Evolutionary conservation across 192 early-diverging fungal genomes (phyloP), one percentile per base, ranked within the genome.

Genomic region (Backusella australiensis): DNA sequence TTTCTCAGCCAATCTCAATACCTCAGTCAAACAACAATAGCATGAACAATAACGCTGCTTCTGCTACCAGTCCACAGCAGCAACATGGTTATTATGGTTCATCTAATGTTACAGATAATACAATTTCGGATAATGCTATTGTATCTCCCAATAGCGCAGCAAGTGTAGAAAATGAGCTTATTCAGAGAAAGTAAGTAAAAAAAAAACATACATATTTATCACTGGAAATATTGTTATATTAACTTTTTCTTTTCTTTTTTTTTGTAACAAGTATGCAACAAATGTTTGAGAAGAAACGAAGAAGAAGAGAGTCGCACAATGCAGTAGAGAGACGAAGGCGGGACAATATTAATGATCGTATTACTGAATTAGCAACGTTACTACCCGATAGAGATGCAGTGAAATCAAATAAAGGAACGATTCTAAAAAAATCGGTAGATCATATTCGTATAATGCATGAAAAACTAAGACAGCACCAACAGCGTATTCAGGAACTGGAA

Each of bases 261-360:
- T 7, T 29, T 32, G 0, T 32, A 32, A 32, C 23, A 42, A 82
- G 79, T 38, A 74, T 87, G 71, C 77, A 81, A 41, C 74, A 82
- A 4, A 36, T 80, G 35, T 77, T 85, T 76, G 97, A 99, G 81
- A 97, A 97, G 83, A 90, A 95, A 19, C 87, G 95, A 63, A 90
- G 94, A 65, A 92, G 97, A 71, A 89, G 97, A 7, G 97, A 98
- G 85, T 96, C 95, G 49, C 97, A 99, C 86, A 99, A 99, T 78
- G 94, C 95, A 79, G 97, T 99, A 34, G 97, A 99, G 82, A 87
- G 97, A 53, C 92, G 97, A 65, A 87, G 97, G 34, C 90, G 96
- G 46, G 97, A 99, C 80, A 96, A 96, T 83, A 99, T 99, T 85
- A 99, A 99, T 81, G 97, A 97, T 84, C 96, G 95, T 79, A 99